These are phyloP conservation scores for Populus hybrid DNA, from an alignment of 441 rosid species.

Conservation along the genomic window DNA sequence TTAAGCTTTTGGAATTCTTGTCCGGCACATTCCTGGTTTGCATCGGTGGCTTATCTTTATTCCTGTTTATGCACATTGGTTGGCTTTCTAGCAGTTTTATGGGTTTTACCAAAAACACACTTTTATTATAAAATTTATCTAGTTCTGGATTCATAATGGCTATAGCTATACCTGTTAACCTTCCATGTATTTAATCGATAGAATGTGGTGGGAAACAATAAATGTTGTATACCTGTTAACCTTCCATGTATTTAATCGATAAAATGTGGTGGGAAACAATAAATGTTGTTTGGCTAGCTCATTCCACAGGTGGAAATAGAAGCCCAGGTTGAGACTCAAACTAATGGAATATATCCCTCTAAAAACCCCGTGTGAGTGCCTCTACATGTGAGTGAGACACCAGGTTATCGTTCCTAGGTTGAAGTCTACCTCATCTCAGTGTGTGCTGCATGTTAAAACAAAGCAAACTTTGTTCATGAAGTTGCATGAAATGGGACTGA, in stretches of 20 bases:
- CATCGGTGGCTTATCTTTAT: background rate
- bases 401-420: too few species aligned
- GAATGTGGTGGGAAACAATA: too few species aligned
- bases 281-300: too few species aligned
- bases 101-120: background rate
- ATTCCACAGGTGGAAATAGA: too few species aligned
- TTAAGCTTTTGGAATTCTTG: background rate
- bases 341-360: too few species aligned
- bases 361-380: too few species aligned
- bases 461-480: background rate
- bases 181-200: background rate
- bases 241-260: background rate
- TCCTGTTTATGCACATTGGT: background rate
- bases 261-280: too few species aligned
- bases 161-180: background rate
- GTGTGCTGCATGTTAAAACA: background rate
- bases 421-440: background rate
- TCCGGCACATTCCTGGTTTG: background rate
- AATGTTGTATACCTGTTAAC: background rate
- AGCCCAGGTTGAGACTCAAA: too few species aligned
- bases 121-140: background rate
- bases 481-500: background rate
- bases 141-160: background rate
- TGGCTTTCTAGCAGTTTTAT: background rate
- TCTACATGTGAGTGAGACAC: too few species aligned